Percentiles rank a stretch among this genome's conserved stretches.
Evolutionary conservation across 352 stramenopile genomes (phyloP).

Genomic region (Phytophthora parvispora): DNA sequence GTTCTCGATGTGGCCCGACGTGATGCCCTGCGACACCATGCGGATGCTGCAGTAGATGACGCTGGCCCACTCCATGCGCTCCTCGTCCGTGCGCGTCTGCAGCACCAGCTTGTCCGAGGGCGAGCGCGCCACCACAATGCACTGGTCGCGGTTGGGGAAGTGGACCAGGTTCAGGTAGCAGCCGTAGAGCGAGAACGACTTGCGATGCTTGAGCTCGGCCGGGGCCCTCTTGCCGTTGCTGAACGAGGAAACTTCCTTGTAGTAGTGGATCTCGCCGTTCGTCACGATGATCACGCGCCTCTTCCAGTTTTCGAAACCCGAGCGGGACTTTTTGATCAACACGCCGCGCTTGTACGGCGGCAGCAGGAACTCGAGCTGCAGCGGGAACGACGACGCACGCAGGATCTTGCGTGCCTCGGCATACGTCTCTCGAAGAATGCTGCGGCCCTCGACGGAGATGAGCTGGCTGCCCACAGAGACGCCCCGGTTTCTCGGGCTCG

Average conservation of each 20-base stretch:
- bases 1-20: slow-evolving; percentile 81
- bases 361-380: slow-evolving; percentile 83
- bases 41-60: slow-evolving; percentile 91
- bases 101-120: slow-evolving; percentile 90
- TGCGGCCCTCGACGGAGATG: slow-evolving; percentile 65
- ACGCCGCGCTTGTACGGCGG: slow-evolving; percentile 86
- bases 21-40: slow-evolving; percentile 90
- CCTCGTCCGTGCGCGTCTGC: slow-evolving; percentile 68
- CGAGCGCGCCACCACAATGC: slow-evolving; percentile 86
- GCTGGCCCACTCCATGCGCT: slow-evolving; percentile 90
- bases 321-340: slow-evolving; percentile 89
- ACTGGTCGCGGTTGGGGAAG: slow-evolving; percentile 76
- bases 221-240: slow-evolving; percentile 39
- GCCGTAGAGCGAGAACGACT: slow-evolving; percentile 85
- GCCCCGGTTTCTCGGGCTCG: slow-evolving; percentile 48
- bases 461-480: slow-evolving; percentile 83
- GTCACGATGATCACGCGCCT: slow-evolving; percentile 81
- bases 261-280: slow-evolving; percentile 88
- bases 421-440: slow-evolving; percentile 77
- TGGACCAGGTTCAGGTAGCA: slow-evolving; percentile 89
- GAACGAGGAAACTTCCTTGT: slow-evolving; percentile 67
- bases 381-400: slow-evolving; percentile 63
- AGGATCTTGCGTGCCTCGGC: slow-evolving; percentile 58
- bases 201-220: slow-evolving; percentile 78
- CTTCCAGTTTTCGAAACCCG: slow-evolving; percentile 91